Evolutionary conservation across 371 early-diverging fungal genomes (phyloP).

Genomic region (Capillidium rhysosporum): DNA sequence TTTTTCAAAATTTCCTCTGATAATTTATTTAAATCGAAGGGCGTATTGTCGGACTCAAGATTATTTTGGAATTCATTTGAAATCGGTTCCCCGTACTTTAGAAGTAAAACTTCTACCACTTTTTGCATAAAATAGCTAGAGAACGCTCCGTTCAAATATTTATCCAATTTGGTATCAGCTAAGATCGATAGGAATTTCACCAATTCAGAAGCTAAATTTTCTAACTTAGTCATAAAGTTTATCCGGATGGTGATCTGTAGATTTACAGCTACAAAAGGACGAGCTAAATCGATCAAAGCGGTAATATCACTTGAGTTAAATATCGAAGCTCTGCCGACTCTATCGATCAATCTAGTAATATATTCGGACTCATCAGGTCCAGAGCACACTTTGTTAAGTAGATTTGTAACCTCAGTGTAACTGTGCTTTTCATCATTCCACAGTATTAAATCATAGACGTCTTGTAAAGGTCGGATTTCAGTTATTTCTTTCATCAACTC

Average conservation of each 20-base stretch:
- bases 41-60: no score
- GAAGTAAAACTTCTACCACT: not conserved
- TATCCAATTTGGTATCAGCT: not conserved
- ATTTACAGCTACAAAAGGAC: not conserved
- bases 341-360: conserved; percentile 65
- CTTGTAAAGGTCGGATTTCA: conserved; percentile 1
- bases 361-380: conserved; percentile 38
- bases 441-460: conserved; percentile 44
- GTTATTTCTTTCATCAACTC: not conserved
- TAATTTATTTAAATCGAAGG: no score
- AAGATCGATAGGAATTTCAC: not conserved
- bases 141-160: not conserved
- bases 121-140: not conserved
- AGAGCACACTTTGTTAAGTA: conserved; percentile 45
- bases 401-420: conserved; percentile 73
- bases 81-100: not conserved
- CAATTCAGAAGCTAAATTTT: not conserved
- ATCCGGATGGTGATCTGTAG: not conserved
- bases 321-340: not conserved
- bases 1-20: no score
- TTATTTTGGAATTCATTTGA: no score
- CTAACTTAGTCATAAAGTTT: not conserved
- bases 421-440: conserved; percentile 96
- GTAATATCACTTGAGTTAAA: not conserved
- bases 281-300: not conserved